Evolutionary conservation across 2,329 filamentous ascomycete species (phyloP).

Genomic region (Colletotrichum coccodes): DNA sequence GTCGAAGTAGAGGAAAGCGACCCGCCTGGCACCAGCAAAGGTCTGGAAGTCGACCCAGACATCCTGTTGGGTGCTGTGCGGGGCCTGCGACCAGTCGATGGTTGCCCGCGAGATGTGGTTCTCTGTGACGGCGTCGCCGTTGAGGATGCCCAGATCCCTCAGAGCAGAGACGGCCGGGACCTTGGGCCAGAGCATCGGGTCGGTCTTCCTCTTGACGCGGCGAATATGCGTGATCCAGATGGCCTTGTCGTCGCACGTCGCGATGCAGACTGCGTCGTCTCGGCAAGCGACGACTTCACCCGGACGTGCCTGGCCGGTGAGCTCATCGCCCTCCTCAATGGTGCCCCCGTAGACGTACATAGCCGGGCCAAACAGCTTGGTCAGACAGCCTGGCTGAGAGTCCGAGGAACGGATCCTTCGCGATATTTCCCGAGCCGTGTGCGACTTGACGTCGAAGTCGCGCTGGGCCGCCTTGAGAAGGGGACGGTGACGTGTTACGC

Average conservation of each 20-base stretch:
- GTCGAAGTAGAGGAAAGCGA: conserved; percentile 53
- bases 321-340: conserved; percentile 43
- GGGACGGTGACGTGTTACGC: conserved; percentile 46
- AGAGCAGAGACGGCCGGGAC: conserved; percentile 48
- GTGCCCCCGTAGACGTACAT: conserved; percentile 53
- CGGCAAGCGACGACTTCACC: conserved; percentile 47
- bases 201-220: conserved; percentile 47
- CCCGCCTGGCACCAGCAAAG: conserved; percentile 37
- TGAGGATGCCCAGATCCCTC: conserved; percentile 44
- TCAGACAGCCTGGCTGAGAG: conserved; percentile 53
- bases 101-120: conserved; percentile 27
- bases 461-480: conserved; percentile 50
- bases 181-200: conserved; percentile 52
- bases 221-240: conserved; percentile 54
- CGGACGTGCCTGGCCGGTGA: conserved; percentile 27
- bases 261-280: conserved; percentile 47
- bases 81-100: conserved; percentile 41
- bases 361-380: conserved; percentile 45
- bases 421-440: conserved; percentile 49
- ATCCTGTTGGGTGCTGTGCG: conserved; percentile 48
- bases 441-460: conserved; percentile 46
- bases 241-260: conserved; percentile 49
- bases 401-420: conserved; percentile 52
- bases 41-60: conserved; percentile 49
- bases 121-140: conserved; percentile 28